Percentiles rank a stretch among this genome's conserved stretches.
Conservation (phyloP, 73 alveolate genomes). For the Paramecium sonneborni region DNA sequence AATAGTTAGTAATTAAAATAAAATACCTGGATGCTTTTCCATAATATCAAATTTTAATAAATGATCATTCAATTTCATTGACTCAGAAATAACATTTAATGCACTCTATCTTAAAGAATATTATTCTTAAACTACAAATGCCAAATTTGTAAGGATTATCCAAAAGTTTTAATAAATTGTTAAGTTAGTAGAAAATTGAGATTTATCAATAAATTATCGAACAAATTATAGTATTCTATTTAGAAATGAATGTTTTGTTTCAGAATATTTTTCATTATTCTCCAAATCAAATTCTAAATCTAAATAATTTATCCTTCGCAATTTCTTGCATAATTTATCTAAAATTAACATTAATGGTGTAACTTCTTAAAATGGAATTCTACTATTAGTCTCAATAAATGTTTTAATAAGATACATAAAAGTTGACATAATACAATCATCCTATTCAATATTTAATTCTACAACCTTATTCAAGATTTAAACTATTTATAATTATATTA, state of each 20-base stretch:
- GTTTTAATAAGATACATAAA: background rate
- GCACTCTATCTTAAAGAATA: background rate
- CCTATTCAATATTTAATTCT: background rate
- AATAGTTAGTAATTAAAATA: background rate
- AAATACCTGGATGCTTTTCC: background rate
- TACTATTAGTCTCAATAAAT: background rate
- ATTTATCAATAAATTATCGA: background rate
- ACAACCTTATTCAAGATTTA: background rate
- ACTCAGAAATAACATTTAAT: background rate
- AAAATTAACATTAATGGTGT: background rate
- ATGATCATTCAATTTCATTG: background rate
- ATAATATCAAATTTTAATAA: background rate
- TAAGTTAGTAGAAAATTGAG: background rate
- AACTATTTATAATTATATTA: background rate
- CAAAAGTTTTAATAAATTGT: background rate
- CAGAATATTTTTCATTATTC: background rate
- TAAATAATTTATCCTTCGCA: background rate
- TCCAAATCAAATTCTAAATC: background rate
- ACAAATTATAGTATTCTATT: background rate
- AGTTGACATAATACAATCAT: background rate
- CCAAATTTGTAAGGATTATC: background rate
- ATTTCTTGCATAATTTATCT: background rate
- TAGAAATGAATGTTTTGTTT: background rate
- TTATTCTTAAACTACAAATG: background rate
- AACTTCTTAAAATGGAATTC: background rate